Conservation (phyloP, 345 rosid species). For the Syzygium oleosum region DNA sequence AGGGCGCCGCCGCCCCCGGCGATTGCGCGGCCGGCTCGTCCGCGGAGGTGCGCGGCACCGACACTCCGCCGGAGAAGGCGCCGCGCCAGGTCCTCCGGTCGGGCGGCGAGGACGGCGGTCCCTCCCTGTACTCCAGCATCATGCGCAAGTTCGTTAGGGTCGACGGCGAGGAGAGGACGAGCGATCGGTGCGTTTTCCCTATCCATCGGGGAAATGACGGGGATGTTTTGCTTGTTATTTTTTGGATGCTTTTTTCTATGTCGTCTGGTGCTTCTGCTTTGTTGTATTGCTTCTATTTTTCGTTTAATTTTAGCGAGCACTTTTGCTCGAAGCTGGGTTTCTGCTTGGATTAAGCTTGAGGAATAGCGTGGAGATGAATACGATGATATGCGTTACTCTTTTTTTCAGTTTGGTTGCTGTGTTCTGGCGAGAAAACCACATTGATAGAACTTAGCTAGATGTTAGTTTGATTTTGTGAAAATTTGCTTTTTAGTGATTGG, state of each 20-base stretch:
- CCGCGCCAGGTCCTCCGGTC: constrained; percentile 61
- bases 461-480: background rate
- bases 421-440: background rate
- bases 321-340: too few relatives aligned
- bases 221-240: background rate
- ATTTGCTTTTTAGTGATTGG: background rate
- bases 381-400: background rate
- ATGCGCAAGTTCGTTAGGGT: constrained; percentile 82
- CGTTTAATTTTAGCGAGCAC: background rate
- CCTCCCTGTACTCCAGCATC: constrained; percentile 69
- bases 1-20: constrained; percentile 3
- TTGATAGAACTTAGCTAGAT: background rate
- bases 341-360: background rate
- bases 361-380: background rate
- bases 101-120: constrained; percentile 18
- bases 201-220: background rate
- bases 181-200: constrained; percentile 25
- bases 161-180: constrained; percentile 27
- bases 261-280: background rate
- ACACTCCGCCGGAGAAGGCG: constrained; percentile 90
- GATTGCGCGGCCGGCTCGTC: constrained; percentile 12
- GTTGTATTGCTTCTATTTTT: background rate
- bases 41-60: constrained; percentile 53
- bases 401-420: background rate
- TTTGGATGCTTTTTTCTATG: background rate